A percentile compares a stretch with the other conserved stretches of the same genome.
Evolutionary conservation across 768 basidiomycete species (phyloP).

Genomic region (Holtermanniella nyarrowii): DNA sequence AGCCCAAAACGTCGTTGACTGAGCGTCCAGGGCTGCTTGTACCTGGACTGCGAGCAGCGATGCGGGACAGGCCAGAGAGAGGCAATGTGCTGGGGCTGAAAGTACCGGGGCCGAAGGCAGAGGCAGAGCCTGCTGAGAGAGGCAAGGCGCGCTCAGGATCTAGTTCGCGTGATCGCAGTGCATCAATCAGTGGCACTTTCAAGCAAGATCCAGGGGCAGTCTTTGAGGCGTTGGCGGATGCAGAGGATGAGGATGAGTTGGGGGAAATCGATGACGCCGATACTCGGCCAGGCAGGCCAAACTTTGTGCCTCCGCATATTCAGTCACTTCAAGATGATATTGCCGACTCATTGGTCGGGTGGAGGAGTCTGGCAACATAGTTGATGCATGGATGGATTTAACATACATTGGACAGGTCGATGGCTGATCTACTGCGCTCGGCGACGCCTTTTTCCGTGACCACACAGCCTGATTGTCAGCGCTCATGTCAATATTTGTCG

Average conservation of each 20-base stretch:
- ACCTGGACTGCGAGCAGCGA: conserved; percentile 29
- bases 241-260: conserved; percentile 9
- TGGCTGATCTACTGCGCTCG: conserved; percentile 51
- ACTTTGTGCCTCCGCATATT: conserved; percentile 37
- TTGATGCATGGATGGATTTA: conserved; percentile 27
- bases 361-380: conserved; percentile 26
- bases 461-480: conserved; percentile 40
- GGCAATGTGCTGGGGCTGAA: conserved; percentile 17
- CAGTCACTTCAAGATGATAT: conserved; percentile 15
- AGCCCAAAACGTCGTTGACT: conserved; percentile 33
- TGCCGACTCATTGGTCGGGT: conserved; percentile 17
- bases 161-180: conserved; percentile 4
- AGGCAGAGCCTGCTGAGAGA: no score
- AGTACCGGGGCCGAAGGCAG: not conserved
- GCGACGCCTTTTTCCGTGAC: conserved; percentile 94
- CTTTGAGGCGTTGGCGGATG: conserved; percentile 28
- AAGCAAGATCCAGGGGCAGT: conserved; percentile 35
- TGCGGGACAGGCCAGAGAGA: conserved; percentile 15
- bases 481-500: conserved; percentile 46
- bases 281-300: conserved; percentile 20
- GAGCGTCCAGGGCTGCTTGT: conserved; percentile 32
- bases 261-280: conserved; percentile 19
- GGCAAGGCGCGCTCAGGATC: no score
- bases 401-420: conserved; percentile 58
- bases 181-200: conserved; percentile 17